Percentiles rank a stretch among this genome's conserved stretches.
These are phyloP conservation scores for Chlorociboria aeruginascens DNA, from an alignment of 495 filamentous ascomycete species.

Conservation along the genomic window DNA sequence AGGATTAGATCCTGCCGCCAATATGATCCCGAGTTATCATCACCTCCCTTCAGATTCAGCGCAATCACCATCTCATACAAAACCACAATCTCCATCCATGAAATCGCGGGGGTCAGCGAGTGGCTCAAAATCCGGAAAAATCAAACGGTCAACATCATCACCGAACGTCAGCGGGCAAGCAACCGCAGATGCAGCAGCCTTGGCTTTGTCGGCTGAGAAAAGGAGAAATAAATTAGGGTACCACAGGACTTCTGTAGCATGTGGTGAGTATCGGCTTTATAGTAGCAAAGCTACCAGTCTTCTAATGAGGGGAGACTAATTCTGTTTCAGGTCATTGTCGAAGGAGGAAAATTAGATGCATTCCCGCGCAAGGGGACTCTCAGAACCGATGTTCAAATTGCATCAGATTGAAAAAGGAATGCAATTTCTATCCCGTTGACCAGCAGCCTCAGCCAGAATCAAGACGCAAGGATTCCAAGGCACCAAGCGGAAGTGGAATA, in stretches of 20 bases:
- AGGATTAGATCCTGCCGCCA: constrained; percentile 27
- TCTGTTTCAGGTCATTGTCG: constrained; percentile 69
- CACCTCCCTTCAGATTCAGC: constrained; percentile 24
- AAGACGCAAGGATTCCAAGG: constrained; percentile 14
- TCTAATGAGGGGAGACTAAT: constrained; percentile 9
- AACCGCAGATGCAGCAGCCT: constrained; percentile 22
- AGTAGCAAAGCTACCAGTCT: neutral
- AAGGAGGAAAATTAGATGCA: constrained; percentile 88
- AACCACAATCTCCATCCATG: constrained; percentile 19
- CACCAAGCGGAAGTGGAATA: constrained; percentile 18
- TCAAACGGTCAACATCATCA: constrained; percentile 55
- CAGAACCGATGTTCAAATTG: constrained; percentile 89
- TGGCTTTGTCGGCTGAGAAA: constrained; percentile 55
- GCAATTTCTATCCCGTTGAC: constrained; percentile 87
- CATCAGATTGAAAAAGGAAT: constrained; percentile 92
- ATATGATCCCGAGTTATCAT: constrained; percentile 27
- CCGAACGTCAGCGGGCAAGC: constrained; percentile 48
- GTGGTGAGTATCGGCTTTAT: constrained; percentile 54
- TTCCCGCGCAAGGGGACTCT: constrained; percentile 60
- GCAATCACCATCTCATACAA: constrained; percentile 15
- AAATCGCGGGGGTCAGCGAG: constrained; percentile 19
- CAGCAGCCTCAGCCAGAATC: constrained; percentile 50
- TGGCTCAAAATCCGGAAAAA: constrained; percentile 29
- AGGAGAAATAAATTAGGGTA: constrained; percentile 95
- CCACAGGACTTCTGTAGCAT: constrained; percentile 93